A percentile compares a stretch with the other conserved stretches of the same genome.
phyloP scores from a whole-genome alignment of 2,329 filamentous ascomycete genomes.

The Penicillium sp. region DNA sequence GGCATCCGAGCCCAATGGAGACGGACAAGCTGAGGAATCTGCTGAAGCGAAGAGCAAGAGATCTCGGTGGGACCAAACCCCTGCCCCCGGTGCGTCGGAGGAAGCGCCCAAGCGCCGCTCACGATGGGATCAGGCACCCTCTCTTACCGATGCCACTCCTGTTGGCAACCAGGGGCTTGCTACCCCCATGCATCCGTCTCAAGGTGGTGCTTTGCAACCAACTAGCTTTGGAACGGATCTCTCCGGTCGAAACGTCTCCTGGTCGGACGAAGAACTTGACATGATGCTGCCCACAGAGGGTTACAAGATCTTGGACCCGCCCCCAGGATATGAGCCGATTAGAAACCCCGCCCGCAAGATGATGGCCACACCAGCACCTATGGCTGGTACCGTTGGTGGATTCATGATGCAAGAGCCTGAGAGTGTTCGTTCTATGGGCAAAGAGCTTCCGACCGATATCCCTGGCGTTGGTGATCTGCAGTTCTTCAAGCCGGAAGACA shows the following conservation, averaged over 20 bases:
- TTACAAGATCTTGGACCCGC: slow-evolving; percentile 87
- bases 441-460: slow-evolving; percentile 91
- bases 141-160: slow-evolving; percentile 65
- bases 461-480: slow-evolving; percentile 93
- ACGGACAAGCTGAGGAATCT: slow-evolving; percentile 50
- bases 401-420: slow-evolving; percentile 99
- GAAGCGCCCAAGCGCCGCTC: slow-evolving; percentile 73
- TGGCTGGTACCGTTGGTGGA: slow-evolving; percentile 63
- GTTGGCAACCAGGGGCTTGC: slow-evolving; percentile 72
- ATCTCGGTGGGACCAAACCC: slow-evolving; percentile 86
- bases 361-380: slow-evolving; percentile 70
- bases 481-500: slow-evolving; percentile 98
- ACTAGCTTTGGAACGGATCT: slow-evolving; percentile 77
- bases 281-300: slow-evolving; percentile 86
- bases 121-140: slow-evolving; percentile 88
- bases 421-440: slow-evolving; percentile 76
- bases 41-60: slow-evolving; percentile 67
- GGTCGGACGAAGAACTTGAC: slow-evolving; percentile 94
- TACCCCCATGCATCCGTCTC: slow-evolving; percentile 74
- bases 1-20: slow-evolving; percentile 54
- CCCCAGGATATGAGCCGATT: slow-evolving; percentile 86
- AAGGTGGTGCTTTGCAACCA: slow-evolving; percentile 52
- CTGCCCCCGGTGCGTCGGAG: slow-evolving; percentile 56
- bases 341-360: slow-evolving; percentile 74
- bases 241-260: slow-evolving; percentile 71